Base-by-base conservation (phyloP, 2,329 filamentous ascomycete genomes). In the Epichloe glyceriae region DNA sequence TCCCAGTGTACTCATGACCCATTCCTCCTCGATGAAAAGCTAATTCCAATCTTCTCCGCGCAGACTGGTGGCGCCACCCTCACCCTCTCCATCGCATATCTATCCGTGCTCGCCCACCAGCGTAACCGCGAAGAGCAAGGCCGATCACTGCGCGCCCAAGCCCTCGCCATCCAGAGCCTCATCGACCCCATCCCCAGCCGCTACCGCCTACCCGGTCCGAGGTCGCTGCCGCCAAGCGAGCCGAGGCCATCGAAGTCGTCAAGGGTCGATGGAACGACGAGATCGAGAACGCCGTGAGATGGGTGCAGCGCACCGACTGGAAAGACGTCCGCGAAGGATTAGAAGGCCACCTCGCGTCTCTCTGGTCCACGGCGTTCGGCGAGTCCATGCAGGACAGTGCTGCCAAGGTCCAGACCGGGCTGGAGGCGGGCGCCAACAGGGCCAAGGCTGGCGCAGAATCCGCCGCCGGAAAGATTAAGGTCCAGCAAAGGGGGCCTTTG, bases 211-310 rank as follows among this genome's bases (percentile, higher is more conserved):
- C 73, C 10, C 70, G 76, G 43, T 69, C 73, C 42, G 74, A 79
- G 60, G 64, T 72, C 39, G 72, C 74, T 45, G 70, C 72, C 38
- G 67, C 75, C 48, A 71, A 78, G 57, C 71, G 76, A 54, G 73
- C 75, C 30, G 73, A 74, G 46, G 69, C 86, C 47, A 63, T 81
- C 50, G 85, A 89, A 62, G 71, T 79, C 37, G 74, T 83, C 59
- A 91, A 91, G 71, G 83, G 86, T 60, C 73, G 79, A 53, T 91
- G 86, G 86, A 91, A 93, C 65, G 67, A 75, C 47, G 86, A 91
- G 66, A 67, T 91, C 37, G 77, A 84, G 64, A 73, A 73, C 54
- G 74, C 83, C 48, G 83, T 85, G 50, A 73, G 73, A 52, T 83
- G 79, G 74, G 76, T 80, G 51, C 80, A 88, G 67, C 73, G 68